Percentiles rank a stretch among this genome's conserved stretches.
Conservation (phyloP, 106 monocot genomes). For the Allium sativum region DNA sequence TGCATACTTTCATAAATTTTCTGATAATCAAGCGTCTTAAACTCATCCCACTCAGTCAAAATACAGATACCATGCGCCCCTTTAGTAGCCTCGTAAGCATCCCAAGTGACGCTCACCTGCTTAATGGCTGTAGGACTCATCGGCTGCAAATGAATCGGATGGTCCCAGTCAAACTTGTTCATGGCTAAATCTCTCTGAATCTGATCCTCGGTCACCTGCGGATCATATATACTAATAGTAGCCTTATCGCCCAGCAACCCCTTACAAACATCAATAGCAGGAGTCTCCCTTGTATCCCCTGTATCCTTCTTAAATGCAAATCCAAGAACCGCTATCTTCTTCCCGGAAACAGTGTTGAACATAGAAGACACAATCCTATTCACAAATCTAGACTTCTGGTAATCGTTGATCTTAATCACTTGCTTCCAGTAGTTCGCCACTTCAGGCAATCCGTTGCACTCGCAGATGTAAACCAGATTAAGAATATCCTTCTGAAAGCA, state of each 20-base stretch:
- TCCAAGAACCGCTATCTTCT: slow-evolving; percentile 17
- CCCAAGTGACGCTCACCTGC: slow-evolving; percentile 17
- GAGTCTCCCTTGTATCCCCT: slow-evolving; percentile 16
- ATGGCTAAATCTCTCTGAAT: slow-evolving; percentile 47
- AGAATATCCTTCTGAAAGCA: slow-evolving; percentile 18
- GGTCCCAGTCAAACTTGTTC: slow-evolving; percentile 62
- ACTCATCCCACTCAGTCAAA: slow-evolving; percentile 25
- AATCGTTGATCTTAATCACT: slow-evolving; percentile 21
- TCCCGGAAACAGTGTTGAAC: slow-evolving; percentile 19
- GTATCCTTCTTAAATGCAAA: slow-evolving; percentile 24
- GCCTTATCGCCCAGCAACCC: slow-evolving; percentile 32
- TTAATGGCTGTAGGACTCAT: slow-evolving; percentile 30
- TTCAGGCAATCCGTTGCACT: slow-evolving; percentile 13
- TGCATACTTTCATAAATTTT: slow-evolving; percentile 20
- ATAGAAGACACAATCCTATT: slow-evolving; percentile 17
- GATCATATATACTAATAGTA: slow-evolving; percentile 33
- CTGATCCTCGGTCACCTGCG: slow-evolving; percentile 46
- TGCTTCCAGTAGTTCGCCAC: slow-evolving; percentile 16
- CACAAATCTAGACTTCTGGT: slow-evolving; percentile 17
- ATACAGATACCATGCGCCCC: slow-evolving; percentile 20
- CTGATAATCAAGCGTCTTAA: slow-evolving; percentile 18
- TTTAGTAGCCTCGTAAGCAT: slow-evolving; percentile 20
- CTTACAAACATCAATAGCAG: slow-evolving; percentile 16
- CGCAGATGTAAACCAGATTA: slow-evolving; percentile 14
- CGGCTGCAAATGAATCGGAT: slow-evolving; percentile 47